Base-by-base conservation (phyloP, 1,139 yeast genomes). In the Suhomyces guaymorum region DNA sequence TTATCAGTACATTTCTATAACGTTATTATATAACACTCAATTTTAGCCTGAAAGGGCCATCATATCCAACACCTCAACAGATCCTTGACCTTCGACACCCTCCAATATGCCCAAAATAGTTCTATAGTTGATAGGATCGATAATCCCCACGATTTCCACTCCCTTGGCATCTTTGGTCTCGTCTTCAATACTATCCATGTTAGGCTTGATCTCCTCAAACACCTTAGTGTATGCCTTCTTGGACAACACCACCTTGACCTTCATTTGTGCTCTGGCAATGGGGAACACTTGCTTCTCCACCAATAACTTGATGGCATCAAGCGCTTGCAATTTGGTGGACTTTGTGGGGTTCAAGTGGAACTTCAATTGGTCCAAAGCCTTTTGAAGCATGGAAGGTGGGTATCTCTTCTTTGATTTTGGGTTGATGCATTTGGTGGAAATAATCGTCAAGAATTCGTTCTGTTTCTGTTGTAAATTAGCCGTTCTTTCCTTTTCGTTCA, bases 201-300 rank as follows among this genome's bases (percentile, higher is more conserved):
- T 55, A 4, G 75, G 74, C 43, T 65, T 69, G 25, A 83, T 57
- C 34, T 67, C 72, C 9, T 63, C 65, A 41, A 56, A 69, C 3
- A 61, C 52, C 39, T 73, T 63, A 24, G 63, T 66, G 52, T 78
- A 74, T 2, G 78, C 79, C 35, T 78, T 75, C 10, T 70, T 68
- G 15, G 69, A 61, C 21, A 82, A 53, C 0, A 72, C 60, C 10
- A 86, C 67, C 48, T 82, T 79, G 18, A 92, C 74, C 61, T 88
- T 82, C 98, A 92, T 92, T 51, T 85, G 84, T 0, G 98, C 97
- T 48, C 98, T 74, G 0, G 89, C 95, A 43, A 92, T 90, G 8
- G 98, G 97, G 26, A 92, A 82, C 28, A 89, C 67, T 57, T 92
- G 97, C 49, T 78, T 76, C 24, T 80, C 77, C 7, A 86, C 82